Percentiles rank a stretch among this genome's conserved stretches.
phyloP scores from a whole-genome alignment of 2,329 filamentous ascomycete genomes.

The Xylaria sp. region DNA sequence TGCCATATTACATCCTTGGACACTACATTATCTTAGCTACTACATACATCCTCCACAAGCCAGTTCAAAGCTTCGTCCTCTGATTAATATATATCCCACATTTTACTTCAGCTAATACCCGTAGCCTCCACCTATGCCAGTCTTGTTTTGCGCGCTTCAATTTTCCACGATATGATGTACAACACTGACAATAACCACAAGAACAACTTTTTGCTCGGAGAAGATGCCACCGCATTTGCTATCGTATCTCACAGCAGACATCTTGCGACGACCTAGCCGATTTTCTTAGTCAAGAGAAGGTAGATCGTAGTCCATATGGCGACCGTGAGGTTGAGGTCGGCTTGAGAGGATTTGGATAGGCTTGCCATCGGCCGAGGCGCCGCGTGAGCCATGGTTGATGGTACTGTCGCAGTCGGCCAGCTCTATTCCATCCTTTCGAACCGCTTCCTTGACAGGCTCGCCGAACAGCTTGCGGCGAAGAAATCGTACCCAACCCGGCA shows the following conservation, averaged over 20 bases:
- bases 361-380: constrained; percentile 46
- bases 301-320: constrained; percentile 39
- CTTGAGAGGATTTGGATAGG: constrained; percentile 35
- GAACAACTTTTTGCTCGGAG: constrained; percentile 17
- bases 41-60: constrained; percentile 41
- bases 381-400: constrained; percentile 47
- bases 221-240: constrained; percentile 24
- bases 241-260: constrained; percentile 19
- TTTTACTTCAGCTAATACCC: constrained; percentile 21
- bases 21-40: constrained; percentile 29
- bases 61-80: constrained; percentile 34
- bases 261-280: constrained; percentile 1
- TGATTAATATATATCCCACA: constrained; percentile 38
- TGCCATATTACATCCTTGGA: constrained; percentile 39
- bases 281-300: constrained; percentile 44
- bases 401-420: constrained; percentile 49
- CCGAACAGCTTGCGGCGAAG: constrained; percentile 45
- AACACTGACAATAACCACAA: constrained; percentile 16
- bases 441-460: constrained; percentile 30
- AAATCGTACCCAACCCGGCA: constrained; percentile 67
- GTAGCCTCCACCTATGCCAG: constrained; percentile 27
- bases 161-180: constrained; percentile 35
- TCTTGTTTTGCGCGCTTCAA: constrained; percentile 21
- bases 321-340: constrained; percentile 33
- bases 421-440: constrained; percentile 48